Percentiles rank a stretch among this genome's conserved stretches.
Evolutionary conservation across 2,329 filamentous ascomycete species (phyloP).

Genomic region (Aquanectria penicillioides): DNA sequence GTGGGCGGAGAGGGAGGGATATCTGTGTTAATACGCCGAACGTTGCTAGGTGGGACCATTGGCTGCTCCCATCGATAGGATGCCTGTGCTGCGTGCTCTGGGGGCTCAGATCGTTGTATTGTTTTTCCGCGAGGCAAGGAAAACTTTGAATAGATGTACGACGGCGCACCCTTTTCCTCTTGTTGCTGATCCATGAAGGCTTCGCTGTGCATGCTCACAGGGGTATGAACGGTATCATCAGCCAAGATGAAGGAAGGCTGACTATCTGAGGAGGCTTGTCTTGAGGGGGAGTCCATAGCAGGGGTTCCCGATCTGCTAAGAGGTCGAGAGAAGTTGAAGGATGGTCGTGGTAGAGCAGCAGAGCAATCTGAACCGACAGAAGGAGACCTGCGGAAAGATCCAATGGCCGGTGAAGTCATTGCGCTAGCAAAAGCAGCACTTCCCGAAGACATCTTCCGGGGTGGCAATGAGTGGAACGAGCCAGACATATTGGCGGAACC

Average conservation of each 20-base stretch:
- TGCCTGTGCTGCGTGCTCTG: constrained; percentile 61
- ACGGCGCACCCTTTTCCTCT: constrained; percentile 67
- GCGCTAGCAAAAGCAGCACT: constrained; percentile 61
- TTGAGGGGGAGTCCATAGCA: constrained; percentile 64
- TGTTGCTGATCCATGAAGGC: constrained; percentile 65
- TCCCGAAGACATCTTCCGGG: constrained; percentile 82
- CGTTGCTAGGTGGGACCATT: constrained; percentile 51
- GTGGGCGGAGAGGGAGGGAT: constrained; percentile 71
- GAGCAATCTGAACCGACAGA: constrained; percentile 88
- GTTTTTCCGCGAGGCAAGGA: constrained; percentile 83
- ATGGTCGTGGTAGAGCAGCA: constrained; percentile 74
- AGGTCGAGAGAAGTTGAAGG: constrained; percentile 94
- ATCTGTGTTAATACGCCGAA: constrained; percentile 53
- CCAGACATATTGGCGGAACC: constrained; percentile 62
- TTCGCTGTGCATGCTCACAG: constrained; percentile 78
- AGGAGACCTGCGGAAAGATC: constrained; percentile 78
- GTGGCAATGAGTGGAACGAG: constrained; percentile 70
- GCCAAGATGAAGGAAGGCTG: constrained; percentile 71
- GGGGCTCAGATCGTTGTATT: constrained; percentile 73
- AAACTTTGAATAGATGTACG: constrained; percentile 90
- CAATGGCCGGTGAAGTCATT: constrained; percentile 66
- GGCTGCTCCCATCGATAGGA: constrained; percentile 74
- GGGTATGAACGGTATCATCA: constrained; percentile 74
- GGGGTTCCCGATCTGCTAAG: constrained; percentile 78
- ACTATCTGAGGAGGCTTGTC: constrained; percentile 74